These are phyloP conservation scores for Quercus parvula DNA, from an alignment of 306 rosid genomes.

Conservation along the genomic window DNA sequence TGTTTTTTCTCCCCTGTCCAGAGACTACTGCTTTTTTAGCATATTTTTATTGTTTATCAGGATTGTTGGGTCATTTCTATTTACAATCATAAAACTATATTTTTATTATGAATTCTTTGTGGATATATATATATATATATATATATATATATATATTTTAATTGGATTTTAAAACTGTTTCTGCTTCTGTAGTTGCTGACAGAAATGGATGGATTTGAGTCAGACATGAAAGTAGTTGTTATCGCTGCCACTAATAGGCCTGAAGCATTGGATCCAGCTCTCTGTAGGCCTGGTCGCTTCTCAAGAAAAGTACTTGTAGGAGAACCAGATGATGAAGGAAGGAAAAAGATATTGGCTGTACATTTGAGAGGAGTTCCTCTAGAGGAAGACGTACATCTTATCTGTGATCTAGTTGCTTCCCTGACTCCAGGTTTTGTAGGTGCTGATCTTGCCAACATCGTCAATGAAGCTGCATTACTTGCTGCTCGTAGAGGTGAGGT, in stretches of 20 bases:
- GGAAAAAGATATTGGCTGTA: conserved; percentile 86
- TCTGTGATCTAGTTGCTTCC: conserved; percentile 77
- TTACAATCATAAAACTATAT: background rate
- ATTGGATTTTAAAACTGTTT: conserved; percentile 14
- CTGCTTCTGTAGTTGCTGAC: conserved; percentile 65
- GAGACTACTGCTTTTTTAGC: background rate
- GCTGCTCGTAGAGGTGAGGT: conserved; percentile 91
- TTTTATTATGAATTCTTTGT: background rate
- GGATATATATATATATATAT: background rate
- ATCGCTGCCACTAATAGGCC: conserved; percentile 97
- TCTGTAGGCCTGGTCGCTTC: conserved; percentile 97
- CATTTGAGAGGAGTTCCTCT: conserved; percentile 91
- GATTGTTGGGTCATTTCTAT: background rate
- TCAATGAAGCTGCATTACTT: conserved; percentile 89
- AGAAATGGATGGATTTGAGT: conserved; percentile 99
- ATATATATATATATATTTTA: background rate
- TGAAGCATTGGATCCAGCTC: conserved; percentile 90
- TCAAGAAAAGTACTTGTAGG: conserved; percentile 90
- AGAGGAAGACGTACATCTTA: conserved; percentile 65
- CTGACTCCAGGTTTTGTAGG: conserved; percentile 87
- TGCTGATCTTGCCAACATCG: conserved; percentile 90
- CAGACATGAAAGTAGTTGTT: conserved; percentile 79
- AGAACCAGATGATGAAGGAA: conserved; percentile 91
- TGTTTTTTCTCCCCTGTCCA: background rate
- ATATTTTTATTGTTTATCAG: background rate